Base-by-base conservation (phyloP, 1,139 yeast species). In the Suhomyces panamericanus region DNA sequence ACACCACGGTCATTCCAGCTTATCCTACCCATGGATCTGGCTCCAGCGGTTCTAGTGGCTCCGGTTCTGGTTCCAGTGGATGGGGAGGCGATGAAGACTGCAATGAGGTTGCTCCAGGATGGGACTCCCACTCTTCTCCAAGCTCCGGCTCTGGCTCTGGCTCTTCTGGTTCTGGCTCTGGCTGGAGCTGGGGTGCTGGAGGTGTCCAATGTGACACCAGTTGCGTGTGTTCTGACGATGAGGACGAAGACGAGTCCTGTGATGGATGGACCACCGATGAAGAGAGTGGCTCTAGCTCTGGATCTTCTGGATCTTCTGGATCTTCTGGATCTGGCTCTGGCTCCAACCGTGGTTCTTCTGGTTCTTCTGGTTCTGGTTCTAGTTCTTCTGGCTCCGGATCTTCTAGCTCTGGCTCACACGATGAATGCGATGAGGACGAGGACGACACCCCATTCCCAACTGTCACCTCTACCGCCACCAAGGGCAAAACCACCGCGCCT, bases 141-240 rank as follows among this genome's bases (percentile, higher is more conserved):
- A 43, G 48, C 16, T 36, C 42, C 35, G 43, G 46, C 3, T 32
- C 42, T 27, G 40, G 44, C 32, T 31, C 46, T 28, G 36, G 42
- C 36, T 35, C 32, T 31, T 12, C 26, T 7, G 7, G 9, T 6
- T 20, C 24, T 20, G 24, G 24, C 8, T 20, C 24, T 20, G 39
- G 39, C 22, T 30, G 31, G 12, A 31, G 41, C 20, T 33, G 42
- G 15, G 88, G 90, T 50, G 64, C 70, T 40, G 76, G 73, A 42
- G 58, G 60, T 16, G 31, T 76, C 74, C 40, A 42, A 28, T 48
- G 51, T 37, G 49, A 48, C 27, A 24, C 81, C 87, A 30, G 75
- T 78, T 45, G 72, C 83, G 67, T 70, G 34, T 60, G 71, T 49
- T 44, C 48, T 24, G 53, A 50, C 32, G 61, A 59, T 47, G 60